A percentile compares a stretch with the other conserved stretches of the same genome.
Conservation (phyloP, 106 monocot genomes). For the Agapanthus africanus region DNA sequence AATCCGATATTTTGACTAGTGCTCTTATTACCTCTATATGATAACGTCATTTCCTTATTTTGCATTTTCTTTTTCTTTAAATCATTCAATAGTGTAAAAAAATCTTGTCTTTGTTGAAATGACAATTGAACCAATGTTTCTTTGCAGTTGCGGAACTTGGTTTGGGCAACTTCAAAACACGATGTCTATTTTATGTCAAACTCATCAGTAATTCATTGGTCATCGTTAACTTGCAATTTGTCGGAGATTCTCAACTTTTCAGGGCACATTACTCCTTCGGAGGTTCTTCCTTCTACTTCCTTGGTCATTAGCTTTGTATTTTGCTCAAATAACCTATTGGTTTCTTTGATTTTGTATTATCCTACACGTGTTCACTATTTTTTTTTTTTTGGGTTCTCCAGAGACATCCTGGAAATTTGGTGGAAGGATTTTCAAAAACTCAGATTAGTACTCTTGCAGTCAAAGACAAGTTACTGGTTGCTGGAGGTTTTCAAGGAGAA, state of each 20-base stretch:
- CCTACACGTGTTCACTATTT: too few relatives aligned
- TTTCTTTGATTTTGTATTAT: background rate
- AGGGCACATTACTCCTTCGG: constrained; percentile 15
- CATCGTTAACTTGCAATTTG: constrained; percentile 24
- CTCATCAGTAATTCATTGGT: constrained; percentile 33
- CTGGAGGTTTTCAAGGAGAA: too few relatives aligned
- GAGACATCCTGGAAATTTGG: constrained; percentile 27
- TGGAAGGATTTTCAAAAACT: constrained; percentile 36
- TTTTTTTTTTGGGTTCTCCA: background rate
- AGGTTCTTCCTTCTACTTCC: constrained; percentile 18
- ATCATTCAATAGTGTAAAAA: too few relatives aligned
- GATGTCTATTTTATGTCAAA: too few relatives aligned
- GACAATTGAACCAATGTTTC: background rate
- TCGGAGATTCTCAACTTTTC: constrained; percentile 31
- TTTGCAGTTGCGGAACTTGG: constrained; percentile 39
- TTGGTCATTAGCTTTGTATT: background rate
- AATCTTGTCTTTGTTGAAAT: background rate
- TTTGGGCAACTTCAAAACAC: too few relatives aligned
- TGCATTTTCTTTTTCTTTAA: background rate
- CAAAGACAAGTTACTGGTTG: constrained; percentile 34
- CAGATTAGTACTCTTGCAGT: constrained; percentile 41
- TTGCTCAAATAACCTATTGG: background rate
- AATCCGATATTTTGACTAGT: too few relatives aligned
- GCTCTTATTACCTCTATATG: too few relatives aligned
- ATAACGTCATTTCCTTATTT: background rate